A percentile compares a stretch with the other conserved stretches of the same genome.
Conservation (phyloP, 2,329 filamentous ascomycete genomes). For the Ophiocordyceps camponoti-floridani region DNA sequence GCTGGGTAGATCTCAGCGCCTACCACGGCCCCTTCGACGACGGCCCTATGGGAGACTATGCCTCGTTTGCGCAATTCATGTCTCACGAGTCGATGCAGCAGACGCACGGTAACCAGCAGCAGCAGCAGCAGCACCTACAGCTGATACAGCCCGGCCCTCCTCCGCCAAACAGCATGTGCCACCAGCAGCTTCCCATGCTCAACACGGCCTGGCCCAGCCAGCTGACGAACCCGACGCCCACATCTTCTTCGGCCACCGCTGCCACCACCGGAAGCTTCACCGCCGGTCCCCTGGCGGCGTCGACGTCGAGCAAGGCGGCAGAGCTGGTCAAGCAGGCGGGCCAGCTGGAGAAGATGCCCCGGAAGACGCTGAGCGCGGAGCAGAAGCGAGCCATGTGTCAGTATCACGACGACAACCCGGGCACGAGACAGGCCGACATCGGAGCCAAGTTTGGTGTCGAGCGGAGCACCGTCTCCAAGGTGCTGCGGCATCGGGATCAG, state of each 20-base stretch:
- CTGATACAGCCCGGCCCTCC: conserved; percentile 14
- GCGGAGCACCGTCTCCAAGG: conserved; percentile 98
- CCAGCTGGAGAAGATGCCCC: conserved; percentile 38
- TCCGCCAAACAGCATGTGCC: conserved; percentile 35
- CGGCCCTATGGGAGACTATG: conserved; percentile 48
- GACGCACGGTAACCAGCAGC: conserved; percentile 8
- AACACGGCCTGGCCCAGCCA: conserved; percentile 69
- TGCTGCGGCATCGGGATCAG: conserved; percentile 84
- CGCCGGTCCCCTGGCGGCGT: conserved; percentile 37
- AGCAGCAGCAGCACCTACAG: conserved; percentile 11
- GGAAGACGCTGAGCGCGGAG: conserved; percentile 79
- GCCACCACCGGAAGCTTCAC: conserved; percentile 32
- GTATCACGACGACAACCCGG: conserved; percentile 79
- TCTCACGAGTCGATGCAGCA: conserved; percentile 28
- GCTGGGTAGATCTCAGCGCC: conserved; percentile 38
- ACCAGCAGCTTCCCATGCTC: conserved; percentile 47
- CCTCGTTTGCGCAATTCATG: conserved; percentile 36
- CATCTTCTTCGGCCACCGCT: no score
- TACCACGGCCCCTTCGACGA: conserved; percentile 38
- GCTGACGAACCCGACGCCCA: conserved; percentile 49
- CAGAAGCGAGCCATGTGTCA: conserved; percentile 87
- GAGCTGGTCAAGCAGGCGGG: conserved; percentile 11
- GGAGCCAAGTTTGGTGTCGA: conserved; percentile 91
- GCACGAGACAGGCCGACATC: conserved; percentile 89
- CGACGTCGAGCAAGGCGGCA: no score